A percentile compares a stretch with the other conserved stretches of the same genome.
These are phyloP conservation scores for Schoenoplectus tabernaemontani DNA, from an alignment of 202 grass and related monocot genomes.

Conservation along the genomic window DNA sequence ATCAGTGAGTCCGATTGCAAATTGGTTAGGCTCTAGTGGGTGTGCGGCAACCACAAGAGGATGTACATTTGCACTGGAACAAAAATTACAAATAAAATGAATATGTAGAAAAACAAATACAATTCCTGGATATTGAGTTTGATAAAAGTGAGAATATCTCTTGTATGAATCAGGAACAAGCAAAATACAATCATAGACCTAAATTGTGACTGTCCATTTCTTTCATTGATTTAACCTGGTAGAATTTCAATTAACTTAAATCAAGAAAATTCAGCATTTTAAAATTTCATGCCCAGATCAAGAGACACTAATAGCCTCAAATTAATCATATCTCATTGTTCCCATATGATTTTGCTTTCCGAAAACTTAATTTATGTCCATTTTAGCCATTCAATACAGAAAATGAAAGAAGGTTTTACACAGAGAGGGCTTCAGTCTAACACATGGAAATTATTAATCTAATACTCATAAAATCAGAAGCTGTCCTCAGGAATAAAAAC, in stretches of 20 bases:
- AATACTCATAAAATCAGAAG: not conserved
- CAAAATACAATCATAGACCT: not conserved
- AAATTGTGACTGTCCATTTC: not conserved
- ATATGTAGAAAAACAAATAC: not conserved
- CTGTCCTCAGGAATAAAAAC: not conserved
- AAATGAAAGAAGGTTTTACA: not conserved
- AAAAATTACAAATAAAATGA: not conserved
- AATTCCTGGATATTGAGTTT: not conserved
- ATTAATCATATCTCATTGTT: not conserved
- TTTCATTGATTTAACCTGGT: not conserved
- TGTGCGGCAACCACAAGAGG: slow-evolving; percentile 79
- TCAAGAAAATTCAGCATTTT: not conserved
- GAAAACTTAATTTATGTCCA: not conserved
- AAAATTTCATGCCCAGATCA: not conserved
- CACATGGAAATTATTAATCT: not conserved
- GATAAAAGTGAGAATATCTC: not conserved
- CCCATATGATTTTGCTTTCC: not conserved
- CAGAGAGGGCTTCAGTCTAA: not conserved
- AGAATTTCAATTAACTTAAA: not conserved
- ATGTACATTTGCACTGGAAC: slow-evolving; percentile 42
- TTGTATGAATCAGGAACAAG: not conserved
- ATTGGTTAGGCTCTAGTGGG: slow-evolving; percentile 89
- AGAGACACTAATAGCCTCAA: not conserved
- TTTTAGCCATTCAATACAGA: not conserved
- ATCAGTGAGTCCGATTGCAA: slow-evolving; percentile 80